These are phyloP conservation scores for Claviceps purpurea DNA, from an alignment of 2,329 filamentous ascomycete genomes.

Conservation along the genomic window DNA sequence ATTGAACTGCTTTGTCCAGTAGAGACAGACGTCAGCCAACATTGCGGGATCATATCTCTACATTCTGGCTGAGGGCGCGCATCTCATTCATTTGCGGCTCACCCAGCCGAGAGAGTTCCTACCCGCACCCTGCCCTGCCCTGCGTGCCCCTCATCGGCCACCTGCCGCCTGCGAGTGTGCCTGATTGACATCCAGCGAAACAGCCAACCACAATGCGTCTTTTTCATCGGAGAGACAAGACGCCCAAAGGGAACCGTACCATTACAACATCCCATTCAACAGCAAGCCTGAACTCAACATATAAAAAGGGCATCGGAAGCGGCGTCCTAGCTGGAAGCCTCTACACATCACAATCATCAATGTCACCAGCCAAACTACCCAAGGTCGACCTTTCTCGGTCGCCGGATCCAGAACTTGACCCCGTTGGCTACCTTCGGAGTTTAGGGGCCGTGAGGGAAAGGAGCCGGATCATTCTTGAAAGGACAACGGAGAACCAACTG, in stretches of 20 bases:
- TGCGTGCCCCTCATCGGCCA: constrained; percentile 3
- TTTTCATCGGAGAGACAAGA: constrained; percentile 42
- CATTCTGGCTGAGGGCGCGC: neutral
- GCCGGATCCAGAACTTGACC: constrained; percentile 78
- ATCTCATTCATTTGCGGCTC: constrained; percentile 5
- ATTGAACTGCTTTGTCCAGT: neutral
- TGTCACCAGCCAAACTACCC: constrained; percentile 43
- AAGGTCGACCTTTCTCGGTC: constrained; percentile 72
- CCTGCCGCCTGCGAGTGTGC: constrained; percentile 5
- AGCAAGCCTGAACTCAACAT: constrained; percentile 37
- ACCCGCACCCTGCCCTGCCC: constrained; percentile 8
- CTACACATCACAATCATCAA: constrained; percentile 27
- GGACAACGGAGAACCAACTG: constrained; percentile 63
- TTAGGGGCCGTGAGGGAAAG: constrained; percentile 78
- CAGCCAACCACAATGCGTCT: constrained; percentile 32
- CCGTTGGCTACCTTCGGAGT: constrained; percentile 80
- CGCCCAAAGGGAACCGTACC: constrained; percentile 27
- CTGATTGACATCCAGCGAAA: constrained; percentile 5
- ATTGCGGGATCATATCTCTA: neutral
- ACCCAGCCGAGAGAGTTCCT: constrained; percentile 5
- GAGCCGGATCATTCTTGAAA: constrained; percentile 58
- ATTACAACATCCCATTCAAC: constrained; percentile 33
- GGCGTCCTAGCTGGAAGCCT: constrained; percentile 38
- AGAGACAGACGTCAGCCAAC: neutral
- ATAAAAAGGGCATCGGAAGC: constrained; percentile 21